A percentile compares a stretch with the other conserved stretches of the same genome.
Conservation (phyloP, 2,329 filamentous ascomycete species). For the Scleromitrula shiraiana region DNA sequence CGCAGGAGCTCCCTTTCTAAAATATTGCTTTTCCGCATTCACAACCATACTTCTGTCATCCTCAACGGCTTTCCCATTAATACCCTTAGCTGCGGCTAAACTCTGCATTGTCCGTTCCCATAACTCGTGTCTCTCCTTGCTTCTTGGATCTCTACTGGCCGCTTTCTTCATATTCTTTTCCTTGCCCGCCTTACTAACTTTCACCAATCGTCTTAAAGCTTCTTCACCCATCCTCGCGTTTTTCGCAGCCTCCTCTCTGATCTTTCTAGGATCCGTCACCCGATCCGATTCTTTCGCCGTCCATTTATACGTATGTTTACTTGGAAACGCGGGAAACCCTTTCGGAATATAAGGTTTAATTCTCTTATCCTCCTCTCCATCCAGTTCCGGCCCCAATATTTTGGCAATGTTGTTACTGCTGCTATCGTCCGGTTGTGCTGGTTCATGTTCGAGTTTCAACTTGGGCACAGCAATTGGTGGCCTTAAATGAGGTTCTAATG, state of each 20-base stretch:
- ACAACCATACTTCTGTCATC: slow-evolving; percentile 59
- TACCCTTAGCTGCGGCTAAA: slow-evolving; percentile 29
- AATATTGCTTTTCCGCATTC: slow-evolving; percentile 45
- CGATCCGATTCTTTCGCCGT: slow-evolving; percentile 42
- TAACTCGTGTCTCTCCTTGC: slow-evolving; percentile 47
- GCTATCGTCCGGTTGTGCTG: slow-evolving; percentile 32
- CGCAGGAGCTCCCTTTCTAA: slow-evolving; percentile 35
- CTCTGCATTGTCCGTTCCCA: slow-evolving; percentile 56
- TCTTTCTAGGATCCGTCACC: slow-evolving; percentile 47
- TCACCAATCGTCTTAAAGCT: slow-evolving; percentile 49
- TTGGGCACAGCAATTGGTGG: slow-evolving; percentile 39
- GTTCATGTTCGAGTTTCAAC: slow-evolving; percentile 29
- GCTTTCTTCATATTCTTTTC: slow-evolving; percentile 54
- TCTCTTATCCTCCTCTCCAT: slow-evolving; percentile 49
- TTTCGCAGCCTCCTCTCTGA: slow-evolving; percentile 50
- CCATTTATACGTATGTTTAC: slow-evolving; percentile 55
- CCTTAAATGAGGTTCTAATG: slow-evolving; percentile 48
- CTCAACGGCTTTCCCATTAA: slow-evolving; percentile 31
- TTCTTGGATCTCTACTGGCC: slow-evolving; percentile 40
- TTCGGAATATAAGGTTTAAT: slow-evolving; percentile 48
- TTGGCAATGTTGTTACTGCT: slow-evolving; percentile 35
- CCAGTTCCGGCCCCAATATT: slow-evolving; percentile 44
- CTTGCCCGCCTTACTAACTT: slow-evolving; percentile 55
- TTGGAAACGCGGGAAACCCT: slow-evolving; percentile 54
- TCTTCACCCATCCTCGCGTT: slow-evolving; percentile 56